Evolutionary conservation across 1,284 basidiomycete genomes (phyloP).

Genomic region (Malassezia vespertilionis): DNA sequence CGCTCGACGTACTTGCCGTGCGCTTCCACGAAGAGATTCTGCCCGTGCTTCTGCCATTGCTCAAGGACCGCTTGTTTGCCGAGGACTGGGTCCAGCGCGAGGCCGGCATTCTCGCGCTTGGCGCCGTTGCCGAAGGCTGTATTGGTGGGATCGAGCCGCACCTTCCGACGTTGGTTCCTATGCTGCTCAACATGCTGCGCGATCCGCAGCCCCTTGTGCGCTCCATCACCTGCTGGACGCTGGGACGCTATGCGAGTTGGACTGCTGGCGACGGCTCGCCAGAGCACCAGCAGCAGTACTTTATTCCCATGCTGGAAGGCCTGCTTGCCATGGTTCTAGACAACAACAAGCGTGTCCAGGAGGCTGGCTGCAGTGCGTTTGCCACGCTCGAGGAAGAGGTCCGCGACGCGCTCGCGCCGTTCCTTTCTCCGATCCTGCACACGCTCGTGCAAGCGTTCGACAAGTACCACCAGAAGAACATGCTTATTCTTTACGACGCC

Average conservation of each 20-base stretch:
- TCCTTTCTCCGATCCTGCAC: constrained; percentile 82
- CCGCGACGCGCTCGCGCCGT: constrained; percentile 75
- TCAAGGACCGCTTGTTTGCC: constrained; percentile 90
- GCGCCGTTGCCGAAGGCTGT: constrained; percentile 97
- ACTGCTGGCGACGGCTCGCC: constrained; percentile 60
- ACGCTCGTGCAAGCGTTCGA: constrained; percentile 92
- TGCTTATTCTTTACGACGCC: constrained; percentile 95
- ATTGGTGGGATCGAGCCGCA: constrained; percentile 92
- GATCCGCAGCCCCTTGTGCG: constrained; percentile 94
- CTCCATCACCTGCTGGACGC: constrained; percentile 97
- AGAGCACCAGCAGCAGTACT: constrained; percentile 81
- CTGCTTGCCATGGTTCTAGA: constrained; percentile 97
- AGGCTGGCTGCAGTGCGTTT: constrained; percentile 96
- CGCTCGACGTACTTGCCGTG: constrained; percentile 90
- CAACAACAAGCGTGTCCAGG: constrained; percentile 97
- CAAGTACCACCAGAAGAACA: constrained; percentile 98
- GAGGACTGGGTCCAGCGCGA: constrained; percentile 88
- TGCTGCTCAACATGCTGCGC: constrained; percentile 76
- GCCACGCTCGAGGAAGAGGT: constrained; percentile 98
- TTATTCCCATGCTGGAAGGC: constrained; percentile 94
- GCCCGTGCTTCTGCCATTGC: constrained; percentile 72
- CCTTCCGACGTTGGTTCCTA: constrained; percentile 78
- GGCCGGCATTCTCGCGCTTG: constrained; percentile 87
- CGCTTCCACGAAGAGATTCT: constrained; percentile 77
- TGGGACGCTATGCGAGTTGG: constrained; percentile 97